These are phyloP conservation scores for Poa annua DNA, from an alignment of 176 grass and related monocot species.

Conservation along the genomic window DNA sequence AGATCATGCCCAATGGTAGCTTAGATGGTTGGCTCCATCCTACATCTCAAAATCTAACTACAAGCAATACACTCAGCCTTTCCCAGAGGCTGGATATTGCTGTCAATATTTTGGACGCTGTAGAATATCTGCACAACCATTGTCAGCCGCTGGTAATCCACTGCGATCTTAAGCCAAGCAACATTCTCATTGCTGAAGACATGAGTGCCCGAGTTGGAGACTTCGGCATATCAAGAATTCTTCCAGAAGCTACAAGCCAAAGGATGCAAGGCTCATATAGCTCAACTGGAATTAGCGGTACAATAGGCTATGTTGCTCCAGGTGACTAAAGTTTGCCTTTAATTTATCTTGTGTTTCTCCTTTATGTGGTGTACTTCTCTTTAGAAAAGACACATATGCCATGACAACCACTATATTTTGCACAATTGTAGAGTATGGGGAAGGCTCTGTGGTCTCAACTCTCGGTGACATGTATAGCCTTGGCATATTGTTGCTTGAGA, in stretches of 20 bases:
- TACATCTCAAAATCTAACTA: no score
- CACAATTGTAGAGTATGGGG: neutral
- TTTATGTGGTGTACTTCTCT: no score
- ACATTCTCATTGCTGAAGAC: neutral
- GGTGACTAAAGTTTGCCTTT: neutral
- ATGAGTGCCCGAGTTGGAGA: neutral
- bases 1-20: no score
- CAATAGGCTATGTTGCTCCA: neutral
- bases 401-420: neutral
- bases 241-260: no score
- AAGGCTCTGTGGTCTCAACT: neutral
- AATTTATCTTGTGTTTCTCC: no score
- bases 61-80: no score
- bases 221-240: neutral
- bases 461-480: neutral
- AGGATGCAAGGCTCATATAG: no score
- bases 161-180: neutral
- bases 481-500: neutral
- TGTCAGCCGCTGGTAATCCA: neutral
- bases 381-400: no score
- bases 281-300: neutral
- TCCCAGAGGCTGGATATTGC: no score
- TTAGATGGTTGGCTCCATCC: no score
- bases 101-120: no score
- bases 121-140: neutral